Conservation (phyloP, 2,329 filamentous ascomycete species). For the Calonectria henricotiae region DNA sequence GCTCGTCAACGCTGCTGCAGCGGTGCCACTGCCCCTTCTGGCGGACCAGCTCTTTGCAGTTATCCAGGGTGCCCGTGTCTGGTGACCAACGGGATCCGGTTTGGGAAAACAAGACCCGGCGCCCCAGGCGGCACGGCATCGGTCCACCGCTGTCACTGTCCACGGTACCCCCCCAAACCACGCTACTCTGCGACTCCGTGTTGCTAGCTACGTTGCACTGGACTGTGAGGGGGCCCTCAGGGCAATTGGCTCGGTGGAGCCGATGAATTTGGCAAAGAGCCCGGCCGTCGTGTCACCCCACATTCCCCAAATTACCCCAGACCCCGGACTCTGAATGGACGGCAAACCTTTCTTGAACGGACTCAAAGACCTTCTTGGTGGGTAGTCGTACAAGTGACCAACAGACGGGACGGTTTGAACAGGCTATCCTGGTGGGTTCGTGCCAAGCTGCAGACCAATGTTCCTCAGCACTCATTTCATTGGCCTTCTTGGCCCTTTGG, state of each 20-base stretch:
- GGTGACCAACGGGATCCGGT: constrained; percentile 14
- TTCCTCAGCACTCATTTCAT: constrained; percentile 12
- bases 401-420: neutral
- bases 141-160: constrained; percentile 8
- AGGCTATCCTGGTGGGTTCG: constrained; percentile 3
- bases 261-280: constrained; percentile 22
- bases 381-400: constrained; percentile 14
- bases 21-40: constrained; percentile 16
- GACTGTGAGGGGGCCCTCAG: neutral
- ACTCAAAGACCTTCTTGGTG: neutral
- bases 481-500: neutral
- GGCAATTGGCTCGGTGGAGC: constrained; percentile 14
- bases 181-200: constrained; percentile 9
- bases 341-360: neutral
- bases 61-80: constrained; percentile 13
- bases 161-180: constrained; percentile 20
- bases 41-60: constrained; percentile 3
- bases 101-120: constrained; percentile 10
- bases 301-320: constrained; percentile 31
- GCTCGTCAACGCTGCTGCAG: neutral
- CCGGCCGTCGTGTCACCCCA: constrained; percentile 19
- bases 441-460: neutral
- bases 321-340: constrained; percentile 28
- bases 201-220: constrained; percentile 12
- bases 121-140: constrained; percentile 20